These are phyloP conservation scores for Thielaviopsis punctulata DNA, from an alignment of 2,329 filamentous ascomycete species.

Conservation along the genomic window DNA sequence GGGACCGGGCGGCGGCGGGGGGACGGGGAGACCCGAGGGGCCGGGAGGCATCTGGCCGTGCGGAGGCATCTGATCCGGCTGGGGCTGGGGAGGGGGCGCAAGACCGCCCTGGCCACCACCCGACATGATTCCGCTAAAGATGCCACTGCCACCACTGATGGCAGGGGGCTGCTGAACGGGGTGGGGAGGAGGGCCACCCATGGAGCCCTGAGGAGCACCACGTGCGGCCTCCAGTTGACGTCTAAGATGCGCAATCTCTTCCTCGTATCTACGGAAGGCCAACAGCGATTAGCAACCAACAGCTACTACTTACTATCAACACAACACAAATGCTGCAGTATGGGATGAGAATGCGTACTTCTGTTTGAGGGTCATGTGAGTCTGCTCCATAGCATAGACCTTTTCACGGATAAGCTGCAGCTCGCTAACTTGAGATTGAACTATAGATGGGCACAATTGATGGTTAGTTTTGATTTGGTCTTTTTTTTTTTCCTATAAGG, in stretches of 20 bases:
- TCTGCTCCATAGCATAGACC: constrained; percentile 82
- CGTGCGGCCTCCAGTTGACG: constrained; percentile 71
- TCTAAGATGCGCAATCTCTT: constrained; percentile 70
- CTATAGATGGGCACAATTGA: constrained; percentile 28
- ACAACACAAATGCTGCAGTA: neutral
- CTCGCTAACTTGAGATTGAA: constrained; percentile 79
- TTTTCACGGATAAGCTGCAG: constrained; percentile 89
- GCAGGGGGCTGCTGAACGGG: constrained; percentile 72
- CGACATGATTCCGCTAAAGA: constrained; percentile 93
- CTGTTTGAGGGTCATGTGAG: constrained; percentile 72
- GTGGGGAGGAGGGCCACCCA: constrained; percentile 56
- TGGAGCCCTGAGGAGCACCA: constrained; percentile 36
- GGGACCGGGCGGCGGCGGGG: constrained; percentile 40
- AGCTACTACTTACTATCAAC: no score
- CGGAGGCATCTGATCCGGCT: constrained; percentile 39
- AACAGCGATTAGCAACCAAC: constrained; percentile 6
- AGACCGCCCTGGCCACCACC: constrained; percentile 71
- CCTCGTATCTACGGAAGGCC: constrained; percentile 58
- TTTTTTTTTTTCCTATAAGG: no score
- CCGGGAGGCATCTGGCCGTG: constrained; percentile 31
- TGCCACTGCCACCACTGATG: constrained; percentile 76
- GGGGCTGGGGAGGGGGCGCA: constrained; percentile 58
- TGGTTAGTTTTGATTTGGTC: constrained; percentile 16
- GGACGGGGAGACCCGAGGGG: constrained; percentile 34
- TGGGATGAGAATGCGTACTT: constrained; percentile 38